Evolutionary conservation across 2,329 filamentous ascomycete genomes (phyloP).

Genomic region (Sclerotinia minor): DNA sequence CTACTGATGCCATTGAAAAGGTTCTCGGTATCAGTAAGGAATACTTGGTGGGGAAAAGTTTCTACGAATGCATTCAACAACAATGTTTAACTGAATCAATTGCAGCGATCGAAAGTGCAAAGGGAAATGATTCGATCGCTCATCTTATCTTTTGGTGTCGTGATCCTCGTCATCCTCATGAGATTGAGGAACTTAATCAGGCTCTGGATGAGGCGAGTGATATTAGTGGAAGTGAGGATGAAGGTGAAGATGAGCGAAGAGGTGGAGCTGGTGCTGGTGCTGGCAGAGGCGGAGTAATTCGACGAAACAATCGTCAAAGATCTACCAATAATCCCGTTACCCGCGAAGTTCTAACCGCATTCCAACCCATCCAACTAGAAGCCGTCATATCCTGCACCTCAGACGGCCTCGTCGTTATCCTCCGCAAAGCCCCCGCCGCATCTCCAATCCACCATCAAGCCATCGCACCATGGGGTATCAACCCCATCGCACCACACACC

Average conservation of each 20-base stretch:
- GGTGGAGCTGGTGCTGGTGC: conserved; percentile 17
- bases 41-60: conserved; percentile 72
- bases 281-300: conserved; percentile 32
- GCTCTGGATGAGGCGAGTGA: conserved; percentile 46
- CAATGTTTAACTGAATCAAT: conserved; percentile 76
- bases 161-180: conserved; percentile 61
- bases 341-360: conserved; percentile 27
- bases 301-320: conserved; percentile 27
- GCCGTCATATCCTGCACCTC: conserved; percentile 91
- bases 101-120: conserved; percentile 77
- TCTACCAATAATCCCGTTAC: conserved; percentile 28
- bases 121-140: conserved; percentile 87
- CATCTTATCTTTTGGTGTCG: conserved; percentile 85
- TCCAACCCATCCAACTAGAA: conserved; percentile 67
- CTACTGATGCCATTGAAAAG: conserved; percentile 72
- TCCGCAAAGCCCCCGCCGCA: conserved; percentile 70
- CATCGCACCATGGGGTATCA: conserved; percentile 74
- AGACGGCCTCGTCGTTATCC: conserved; percentile 79
- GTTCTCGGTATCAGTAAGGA: conserved; percentile 72
- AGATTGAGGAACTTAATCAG: conserved; percentile 49
- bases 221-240: conserved; percentile 50
- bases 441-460: conserved; percentile 56
- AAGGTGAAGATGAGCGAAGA: conserved; percentile 35
- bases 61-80: conserved; percentile 83
- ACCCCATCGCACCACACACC: conserved; percentile 56